phyloP scores from a whole-genome alignment of 2,329 filamentous ascomycete species.

The Chaetomium sp. region DNA sequence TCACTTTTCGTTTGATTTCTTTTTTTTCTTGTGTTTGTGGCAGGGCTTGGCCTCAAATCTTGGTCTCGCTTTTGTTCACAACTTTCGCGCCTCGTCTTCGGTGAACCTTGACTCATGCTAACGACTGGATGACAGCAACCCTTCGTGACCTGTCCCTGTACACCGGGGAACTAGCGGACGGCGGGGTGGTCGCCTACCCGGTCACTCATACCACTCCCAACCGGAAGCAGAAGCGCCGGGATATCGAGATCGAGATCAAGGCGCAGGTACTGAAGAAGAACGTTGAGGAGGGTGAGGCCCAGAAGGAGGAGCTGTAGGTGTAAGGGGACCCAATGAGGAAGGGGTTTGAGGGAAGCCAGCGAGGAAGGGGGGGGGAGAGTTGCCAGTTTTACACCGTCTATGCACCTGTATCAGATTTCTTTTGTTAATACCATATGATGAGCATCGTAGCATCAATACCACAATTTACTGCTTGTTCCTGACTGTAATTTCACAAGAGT shows the following conservation, averaged over 20 bases:
- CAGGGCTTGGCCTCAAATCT: not conserved
- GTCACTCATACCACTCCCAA: conserved; percentile 27
- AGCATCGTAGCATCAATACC: no score
- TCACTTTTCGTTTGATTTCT: not conserved
- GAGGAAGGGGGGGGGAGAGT: not conserved
- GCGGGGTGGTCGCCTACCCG: conserved; percentile 27
- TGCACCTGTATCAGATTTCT: not conserved
- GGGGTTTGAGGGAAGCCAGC: not conserved
- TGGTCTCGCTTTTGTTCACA: conserved; percentile 13
- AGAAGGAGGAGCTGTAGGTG: not conserved
- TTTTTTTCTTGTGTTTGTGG: not conserved
- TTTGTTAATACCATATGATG: not conserved
- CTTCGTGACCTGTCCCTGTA: conserved; percentile 25
- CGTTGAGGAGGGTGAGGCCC: conserved; percentile 6
- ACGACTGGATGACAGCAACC: not conserved
- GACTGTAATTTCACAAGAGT: no score
- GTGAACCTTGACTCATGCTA: no score
- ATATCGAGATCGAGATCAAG: conserved; percentile 33
- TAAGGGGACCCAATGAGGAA: not conserved
- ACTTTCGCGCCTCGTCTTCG: no score
- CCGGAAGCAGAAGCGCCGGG: conserved; percentile 20
- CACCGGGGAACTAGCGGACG: conserved; percentile 22
- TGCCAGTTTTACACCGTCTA: not conserved
- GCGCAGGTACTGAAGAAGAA: conserved; percentile 31
- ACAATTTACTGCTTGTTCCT: no score